phyloP scores from a whole-genome alignment of 371 early-diverging fungal species.

The Nematocida minor region DNA sequence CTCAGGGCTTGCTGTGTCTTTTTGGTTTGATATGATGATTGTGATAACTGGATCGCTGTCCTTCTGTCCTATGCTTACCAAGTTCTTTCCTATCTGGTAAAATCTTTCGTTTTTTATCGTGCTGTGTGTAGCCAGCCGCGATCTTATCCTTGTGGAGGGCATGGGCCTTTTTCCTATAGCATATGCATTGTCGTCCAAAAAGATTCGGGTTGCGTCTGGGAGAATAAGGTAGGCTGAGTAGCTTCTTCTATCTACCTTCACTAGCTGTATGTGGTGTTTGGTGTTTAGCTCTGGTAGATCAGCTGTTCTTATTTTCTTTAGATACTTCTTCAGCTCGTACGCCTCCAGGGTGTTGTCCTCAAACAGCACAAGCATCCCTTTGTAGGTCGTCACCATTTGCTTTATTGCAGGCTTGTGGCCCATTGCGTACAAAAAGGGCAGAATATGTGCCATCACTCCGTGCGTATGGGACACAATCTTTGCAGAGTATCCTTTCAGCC shows the following conservation, averaged over 20 bases:
- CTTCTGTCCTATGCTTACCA: constrained; percentile 25
- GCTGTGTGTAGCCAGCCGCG: not conserved
- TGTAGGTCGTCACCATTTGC: constrained; percentile 29
- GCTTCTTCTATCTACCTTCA: not conserved
- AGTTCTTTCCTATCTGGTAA: not conserved
- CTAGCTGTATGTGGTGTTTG: constrained; percentile 7
- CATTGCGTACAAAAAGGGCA: constrained; percentile 47
- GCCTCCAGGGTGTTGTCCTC: constrained; percentile 37
- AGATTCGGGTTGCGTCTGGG: not conserved
- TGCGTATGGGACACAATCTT: constrained; percentile 19
- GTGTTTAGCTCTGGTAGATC: constrained; percentile 18
- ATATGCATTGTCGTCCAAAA: constrained; percentile 22
- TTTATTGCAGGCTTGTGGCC: not conserved
- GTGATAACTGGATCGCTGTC: constrained; percentile 10
- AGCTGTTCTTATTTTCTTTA: constrained; percentile 33
- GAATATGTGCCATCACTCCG: constrained; percentile 6
- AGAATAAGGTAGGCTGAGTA: constrained; percentile 24
- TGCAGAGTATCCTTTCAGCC: constrained; percentile 10
- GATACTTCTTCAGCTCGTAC: not conserved
- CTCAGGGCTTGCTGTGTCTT: not conserved
- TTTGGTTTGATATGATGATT: constrained; percentile 16
- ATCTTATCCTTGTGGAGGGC: not conserved
- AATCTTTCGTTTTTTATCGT: constrained; percentile 17
- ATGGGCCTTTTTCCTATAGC: constrained; percentile 1
- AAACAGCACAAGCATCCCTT: constrained; percentile 18